These are phyloP conservation scores for Ophiostoma sp. DNA, from an alignment of 2,329 filamentous ascomycete species.

Conservation along the genomic window DNA sequence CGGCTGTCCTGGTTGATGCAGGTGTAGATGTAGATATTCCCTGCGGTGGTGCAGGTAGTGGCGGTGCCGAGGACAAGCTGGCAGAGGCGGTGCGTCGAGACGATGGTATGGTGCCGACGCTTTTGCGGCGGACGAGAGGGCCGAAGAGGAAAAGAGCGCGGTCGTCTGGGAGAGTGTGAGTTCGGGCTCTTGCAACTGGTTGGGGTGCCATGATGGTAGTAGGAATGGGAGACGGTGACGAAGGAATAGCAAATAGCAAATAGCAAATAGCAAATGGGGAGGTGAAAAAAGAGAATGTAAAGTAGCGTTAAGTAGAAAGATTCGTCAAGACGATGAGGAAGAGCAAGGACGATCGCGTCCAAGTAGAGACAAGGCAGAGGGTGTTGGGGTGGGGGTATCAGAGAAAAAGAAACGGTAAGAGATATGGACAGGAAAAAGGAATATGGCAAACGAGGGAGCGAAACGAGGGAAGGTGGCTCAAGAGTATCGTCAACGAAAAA, in stretches of 20 bases:
- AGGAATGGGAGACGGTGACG: not conserved
- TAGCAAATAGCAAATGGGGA: not conserved
- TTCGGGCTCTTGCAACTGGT: constrained; percentile 18
- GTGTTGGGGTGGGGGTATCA: not conserved
- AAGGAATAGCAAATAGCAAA: not conserved
- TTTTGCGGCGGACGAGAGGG: constrained; percentile 23
- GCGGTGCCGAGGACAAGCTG: not conserved
- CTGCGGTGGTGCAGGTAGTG: not conserved
- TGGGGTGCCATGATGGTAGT: constrained; percentile 25
- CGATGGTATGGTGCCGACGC: constrained; percentile 19
- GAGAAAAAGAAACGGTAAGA: not conserved
- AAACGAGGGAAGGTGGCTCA: not conserved
- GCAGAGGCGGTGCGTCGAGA: constrained; percentile 10
- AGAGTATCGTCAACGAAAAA: not conserved
- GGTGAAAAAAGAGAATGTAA: not conserved
- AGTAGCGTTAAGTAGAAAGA: not conserved
- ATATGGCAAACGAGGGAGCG: not conserved
- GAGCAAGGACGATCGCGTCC: not conserved
- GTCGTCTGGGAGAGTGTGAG: constrained; percentile 28
- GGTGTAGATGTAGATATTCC: not conserved
- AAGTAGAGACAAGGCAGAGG: not conserved
- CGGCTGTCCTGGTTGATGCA: not conserved
- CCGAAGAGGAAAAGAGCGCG: constrained; percentile 17
- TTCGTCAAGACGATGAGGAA: not conserved
- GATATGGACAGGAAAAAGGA: constrained; percentile 3